A percentile compares a stretch with the other conserved stretches of the same genome.
Conservation (phyloP, 371 early-diverging fungal species). For the Coelomomyces lativittatus region DNA sequence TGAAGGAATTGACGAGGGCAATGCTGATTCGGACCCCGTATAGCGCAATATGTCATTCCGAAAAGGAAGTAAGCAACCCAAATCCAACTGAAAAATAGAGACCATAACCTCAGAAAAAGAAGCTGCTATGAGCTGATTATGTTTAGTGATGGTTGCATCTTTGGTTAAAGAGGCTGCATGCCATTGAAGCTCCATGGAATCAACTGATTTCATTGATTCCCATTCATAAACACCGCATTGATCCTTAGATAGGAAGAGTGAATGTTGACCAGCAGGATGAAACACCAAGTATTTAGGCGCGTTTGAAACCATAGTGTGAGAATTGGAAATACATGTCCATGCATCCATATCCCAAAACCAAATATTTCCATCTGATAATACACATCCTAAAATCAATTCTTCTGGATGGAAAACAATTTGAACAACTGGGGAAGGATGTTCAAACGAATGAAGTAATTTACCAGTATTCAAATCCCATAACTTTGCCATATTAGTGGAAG, state of each 20-base stretch:
- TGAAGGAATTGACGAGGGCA: no score
- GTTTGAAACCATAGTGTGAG: background rate
- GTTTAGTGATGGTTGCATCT: no score
- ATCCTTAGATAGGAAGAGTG: background rate
- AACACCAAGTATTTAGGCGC: background rate
- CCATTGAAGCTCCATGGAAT: background rate
- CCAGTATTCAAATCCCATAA: constrained; percentile 45
- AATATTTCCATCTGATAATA: background rate
- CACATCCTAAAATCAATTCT: background rate
- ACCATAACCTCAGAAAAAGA: no score
- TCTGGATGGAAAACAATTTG: constrained; percentile 1
- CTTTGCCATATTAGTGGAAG: constrained; percentile 7
- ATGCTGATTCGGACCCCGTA: no score
- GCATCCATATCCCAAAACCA: constrained; percentile 2
- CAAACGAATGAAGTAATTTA: constrained; percentile 15
- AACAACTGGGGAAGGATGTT: background rate
- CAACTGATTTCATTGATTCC: background rate
- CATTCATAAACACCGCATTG: background rate
- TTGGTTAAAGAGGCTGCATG: no score
- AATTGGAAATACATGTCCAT: background rate
- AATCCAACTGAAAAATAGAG: no score
- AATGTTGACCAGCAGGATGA: background rate
- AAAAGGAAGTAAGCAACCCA: no score
- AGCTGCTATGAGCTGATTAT: no score
- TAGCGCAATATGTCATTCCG: no score